Base-by-base conservation (phyloP, 2,329 filamentous ascomycete species). In the Pestalotiopsis fici region DNA sequence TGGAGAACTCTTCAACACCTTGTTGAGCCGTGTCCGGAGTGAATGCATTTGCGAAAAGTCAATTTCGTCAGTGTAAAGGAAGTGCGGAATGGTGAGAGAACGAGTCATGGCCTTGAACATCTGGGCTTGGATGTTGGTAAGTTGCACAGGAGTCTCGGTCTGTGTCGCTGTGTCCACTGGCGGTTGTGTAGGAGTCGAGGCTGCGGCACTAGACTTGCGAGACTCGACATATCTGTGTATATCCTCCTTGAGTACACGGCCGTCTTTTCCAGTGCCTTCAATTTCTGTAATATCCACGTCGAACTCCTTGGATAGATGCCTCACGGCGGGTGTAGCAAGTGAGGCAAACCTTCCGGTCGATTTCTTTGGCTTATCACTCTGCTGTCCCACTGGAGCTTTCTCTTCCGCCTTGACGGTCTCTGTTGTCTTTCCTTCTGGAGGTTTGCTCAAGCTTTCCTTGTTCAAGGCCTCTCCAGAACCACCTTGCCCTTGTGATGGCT, bases 91-190 rank as follows among this genome's bases (percentile, higher is more conserved):
- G 63, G 82, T 88, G 70, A 99, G 87, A 2, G 95, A 98, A 67
- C 90, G 90, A 15, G 95, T 98, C 96, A 99, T 99, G 68, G 90
- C 88, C 83, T 97, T 98, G 89, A 97, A 98, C 96, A 99, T 99
- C 77, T 94, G 92, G 47, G 88, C 86, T 81, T 98, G 95, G 15
- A 93, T 92, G 47, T 90, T 91, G 13, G 93, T 93, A 69, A 99
- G 84, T 67, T 88, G 83, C 37, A 91, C 85, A 2, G 85, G 80
- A 9, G 90, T 92, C 79, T 98, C 96, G 65, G 82, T 83, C 78
- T 93, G 91, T 59, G 82, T 81, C 2, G 85, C 82, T 15, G 79
- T 72, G 39, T 80, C 75, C 57, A 75, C 69, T 13, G 72, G 65
- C 59, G 77, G 70, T 25, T 78, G 72, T 69, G 79, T 71, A 61